Base-by-base conservation (phyloP, 371 early-diverging fungal species). In the Syncephalastrum racemosum region DNA sequence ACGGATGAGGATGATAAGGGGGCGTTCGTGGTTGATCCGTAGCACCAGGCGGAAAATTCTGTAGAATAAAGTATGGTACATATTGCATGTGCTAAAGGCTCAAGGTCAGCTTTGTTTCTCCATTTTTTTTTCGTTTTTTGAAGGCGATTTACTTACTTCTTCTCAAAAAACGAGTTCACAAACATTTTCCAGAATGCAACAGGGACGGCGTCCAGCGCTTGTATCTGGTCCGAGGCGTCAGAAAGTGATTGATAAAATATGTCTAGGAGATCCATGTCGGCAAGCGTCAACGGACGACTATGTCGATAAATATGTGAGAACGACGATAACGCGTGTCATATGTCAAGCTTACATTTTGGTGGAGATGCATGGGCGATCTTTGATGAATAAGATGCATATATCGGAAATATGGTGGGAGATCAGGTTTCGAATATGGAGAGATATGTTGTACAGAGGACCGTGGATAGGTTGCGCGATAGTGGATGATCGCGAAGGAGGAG, bases 101-200 rank as follows among this genome's bases (percentile, higher is more conserved):
- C 24, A 16, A 4, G 6, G 36, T 31, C 10, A 31, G 36, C 6
- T 31, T 8, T 31, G 6, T 10, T 2, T 31, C 36, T 2, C 6
- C n/a, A n/a, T n/a, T n/a, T n/a, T n/a, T n/a, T n/a, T n/a, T n/a
- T n/a, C n/a, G n/a, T n/a, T n/a, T n/a, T n/a, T n/a, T 8, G 36
- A 10, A 31, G 36, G 12, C 27, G 6, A 3, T 1, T 7, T 31
- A 58, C 55, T 50, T 66, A 67, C 64, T 63, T 57, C 46, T 71
- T 70, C 45, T 77, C 78, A 56, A 77, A 70, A 42, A 77, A 77
- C 4, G 68, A 68, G 19, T 74, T 62, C n/a, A 71, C 70, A 5
- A 72, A 40, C 3, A 71, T 58, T 31, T 62, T 65, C 78, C 78
- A 77, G 46, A 77, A 77, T 15, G 53, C 59, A 49, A 48, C 54